Evolutionary conservation across 176 grass and related monocot genomes (phyloP).

Genomic region (Bromus sterilis): DNA sequence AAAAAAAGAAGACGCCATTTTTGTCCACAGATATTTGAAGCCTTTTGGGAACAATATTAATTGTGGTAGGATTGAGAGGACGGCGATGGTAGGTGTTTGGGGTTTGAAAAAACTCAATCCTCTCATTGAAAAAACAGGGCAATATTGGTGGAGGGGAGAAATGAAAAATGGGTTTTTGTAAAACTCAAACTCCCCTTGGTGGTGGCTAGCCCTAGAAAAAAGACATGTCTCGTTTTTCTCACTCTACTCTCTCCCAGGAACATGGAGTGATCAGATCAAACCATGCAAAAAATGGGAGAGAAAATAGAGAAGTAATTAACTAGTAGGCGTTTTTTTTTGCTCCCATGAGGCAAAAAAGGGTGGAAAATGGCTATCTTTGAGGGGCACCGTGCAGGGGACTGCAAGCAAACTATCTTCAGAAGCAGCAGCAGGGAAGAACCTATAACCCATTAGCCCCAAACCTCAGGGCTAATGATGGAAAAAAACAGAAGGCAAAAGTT

Average conservation of each 20-base stretch:
- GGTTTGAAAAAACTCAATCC: slow-evolving; percentile 35
- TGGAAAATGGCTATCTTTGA: slow-evolving; percentile 54
- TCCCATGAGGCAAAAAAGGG: slow-evolving; percentile 58
- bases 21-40: slow-evolving; percentile 37
- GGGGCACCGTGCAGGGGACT: slow-evolving; percentile 35
- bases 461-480: slow-evolving; percentile 38
- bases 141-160: slow-evolving; percentile 21
- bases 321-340: slow-evolving; percentile 9
- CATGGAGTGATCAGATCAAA: slow-evolving; percentile 36
- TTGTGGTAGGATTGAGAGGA: slow-evolving; percentile 27
- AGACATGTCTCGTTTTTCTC: slow-evolving; percentile 11
- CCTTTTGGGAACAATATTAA: slow-evolving; percentile 31
- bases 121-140: slow-evolving; percentile 33
- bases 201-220: slow-evolving; percentile 50
- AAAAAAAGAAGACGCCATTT: slow-evolving; percentile 56
- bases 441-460: slow-evolving; percentile 44
- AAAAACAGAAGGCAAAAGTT: slow-evolving; percentile 21
- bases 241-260: slow-evolving; percentile 31
- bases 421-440: slow-evolving; percentile 24
- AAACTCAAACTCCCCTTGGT: slow-evolving; percentile 38
- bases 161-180: slow-evolving; percentile 22
- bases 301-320: neutral
- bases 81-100: slow-evolving; percentile 27
- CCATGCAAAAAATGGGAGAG: slow-evolving; percentile 46
- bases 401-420: slow-evolving; percentile 39